Evolutionary conservation across 1,284 basidiomycete genomes (phyloP), one percentile per base, ranked within the genome.

Genomic region (Hypsizygus ulmarius): DNA sequence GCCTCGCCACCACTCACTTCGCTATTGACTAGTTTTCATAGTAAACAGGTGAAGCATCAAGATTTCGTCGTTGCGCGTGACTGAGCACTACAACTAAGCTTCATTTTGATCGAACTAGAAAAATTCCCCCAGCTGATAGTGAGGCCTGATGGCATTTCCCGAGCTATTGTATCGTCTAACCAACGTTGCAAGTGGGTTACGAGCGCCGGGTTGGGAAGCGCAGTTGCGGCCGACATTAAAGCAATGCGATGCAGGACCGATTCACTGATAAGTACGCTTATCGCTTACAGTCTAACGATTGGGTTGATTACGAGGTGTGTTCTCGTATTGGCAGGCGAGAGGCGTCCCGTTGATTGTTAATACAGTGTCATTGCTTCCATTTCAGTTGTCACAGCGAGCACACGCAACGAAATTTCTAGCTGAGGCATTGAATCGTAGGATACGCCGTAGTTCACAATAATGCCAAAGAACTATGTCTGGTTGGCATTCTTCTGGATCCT

Each of bases 401-500:
- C 36, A 28, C 1, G 14, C 33, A 19, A 39, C 27, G 30, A 12
- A 15, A 9, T 11, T 50, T 43, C 34, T 9, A 12, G 16, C 18
- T 25, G 19, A 11, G 18, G 15, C 19, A 38, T 15, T 27, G 18
- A 21, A 30, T 36, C n/a, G n/a, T n/a, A n/a, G n/a, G 12, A 35
- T 37, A 14, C n/a, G 14, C 7, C 14, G 18, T 39, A 73, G 71
- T 73, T 72, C 47, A 67, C 66, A 14, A 64, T 60, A 11, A 69
- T 72, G 68, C 70, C 71, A 10, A 64, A 63, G 19, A 68, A 68
- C 41, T 71, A 66, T 53, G 54, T 72, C 1, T 73, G 70, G 66
- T 53, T 72, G 33, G 69, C 66, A 2, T 68, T 71, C 47, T 72
- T 73, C 55, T 73, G 70, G 70, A 50, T 72, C 12, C 59, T 69